Evolutionary conservation across 192 early-diverging fungal species (phyloP).

Genomic region (Obelidium mucronatum): DNA sequence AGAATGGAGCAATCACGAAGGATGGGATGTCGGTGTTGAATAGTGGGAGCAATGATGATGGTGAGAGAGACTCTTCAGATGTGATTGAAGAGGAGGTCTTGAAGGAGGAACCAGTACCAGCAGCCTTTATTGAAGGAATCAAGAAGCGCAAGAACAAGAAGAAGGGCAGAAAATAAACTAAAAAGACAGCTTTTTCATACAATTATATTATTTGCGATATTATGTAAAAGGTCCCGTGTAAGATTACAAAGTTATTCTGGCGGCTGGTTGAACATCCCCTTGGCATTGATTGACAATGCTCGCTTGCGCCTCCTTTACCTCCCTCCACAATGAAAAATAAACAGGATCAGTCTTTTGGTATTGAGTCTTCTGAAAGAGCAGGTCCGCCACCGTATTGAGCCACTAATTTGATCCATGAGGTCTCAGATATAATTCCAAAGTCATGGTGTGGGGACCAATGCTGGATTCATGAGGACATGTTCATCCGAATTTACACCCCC

Average conservation of each 20-base stretch:
- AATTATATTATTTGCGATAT: too few relatives aligned
- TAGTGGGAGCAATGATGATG: background rate
- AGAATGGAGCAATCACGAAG: background rate
- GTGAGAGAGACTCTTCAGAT: background rate
- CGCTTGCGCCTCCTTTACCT: slow-evolving; percentile 11
- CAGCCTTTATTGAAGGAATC: background rate
- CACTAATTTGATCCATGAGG: slow-evolving; percentile 13
- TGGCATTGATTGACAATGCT: slow-evolving; percentile 17
- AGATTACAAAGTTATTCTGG: too few relatives aligned
- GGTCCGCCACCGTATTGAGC: slow-evolving; percentile 22
- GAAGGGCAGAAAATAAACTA: background rate
- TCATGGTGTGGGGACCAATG: slow-evolving; percentile 7
- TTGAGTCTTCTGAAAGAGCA: slow-evolving; percentile 8
- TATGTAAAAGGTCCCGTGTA: too few relatives aligned
- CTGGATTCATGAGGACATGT: slow-evolving; percentile 21
- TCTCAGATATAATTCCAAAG: slow-evolving; percentile 25
- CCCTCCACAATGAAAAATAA: slow-evolving; percentile 7
- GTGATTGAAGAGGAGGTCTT: background rate
- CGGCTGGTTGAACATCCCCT: background rate
- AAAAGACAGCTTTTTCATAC: too few relatives aligned
- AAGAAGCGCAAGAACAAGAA: background rate
- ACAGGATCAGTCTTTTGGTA: slow-evolving; percentile 18
- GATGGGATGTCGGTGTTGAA: background rate
- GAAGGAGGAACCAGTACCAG: background rate
- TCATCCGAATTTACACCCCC: background rate